Conservation (phyloP, 164 flowering plant species). For the Euptelea pleiosperma region DNA sequence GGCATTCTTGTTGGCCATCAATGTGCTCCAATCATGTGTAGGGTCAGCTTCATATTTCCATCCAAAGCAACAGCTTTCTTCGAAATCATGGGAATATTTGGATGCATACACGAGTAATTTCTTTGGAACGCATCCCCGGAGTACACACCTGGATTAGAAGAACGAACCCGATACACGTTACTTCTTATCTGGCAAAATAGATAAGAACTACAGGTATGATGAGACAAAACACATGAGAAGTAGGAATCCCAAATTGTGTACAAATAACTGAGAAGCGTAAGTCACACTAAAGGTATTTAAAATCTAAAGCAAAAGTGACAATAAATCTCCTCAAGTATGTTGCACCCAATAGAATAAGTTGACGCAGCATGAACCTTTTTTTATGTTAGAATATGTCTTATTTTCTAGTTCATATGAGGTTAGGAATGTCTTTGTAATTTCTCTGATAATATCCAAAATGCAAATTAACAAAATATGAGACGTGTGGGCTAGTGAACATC, state of each 20-base stretch:
- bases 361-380: too few relatives aligned
- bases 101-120: conserved; percentile 87
- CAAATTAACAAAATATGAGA: too few relatives aligned
- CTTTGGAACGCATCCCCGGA: conserved; percentile 98
- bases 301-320: not conserved
- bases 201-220: not conserved
- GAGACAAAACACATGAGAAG: not conserved
- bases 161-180: not conserved
- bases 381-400: too few relatives aligned
- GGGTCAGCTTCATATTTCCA: conserved; percentile 91
- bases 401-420: too few relatives aligned
- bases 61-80: conserved; percentile 90
- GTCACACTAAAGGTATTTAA: not conserved
- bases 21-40: conserved; percentile 85
- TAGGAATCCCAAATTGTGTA: not conserved
- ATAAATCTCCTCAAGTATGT: too few relatives aligned
- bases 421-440: too few relatives aligned
- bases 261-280: not conserved
- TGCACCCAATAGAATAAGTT: too few relatives aligned
- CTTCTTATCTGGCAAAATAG: too few relatives aligned
- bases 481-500: too few relatives aligned
- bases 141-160: conserved; percentile 66
- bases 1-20: conserved; percentile 96
- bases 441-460: too few relatives aligned
- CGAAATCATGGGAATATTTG: conserved; percentile 89